Conservation (phyloP, 176 grass and related monocot genomes). For the Eremochloa ophiuroides region DNA sequence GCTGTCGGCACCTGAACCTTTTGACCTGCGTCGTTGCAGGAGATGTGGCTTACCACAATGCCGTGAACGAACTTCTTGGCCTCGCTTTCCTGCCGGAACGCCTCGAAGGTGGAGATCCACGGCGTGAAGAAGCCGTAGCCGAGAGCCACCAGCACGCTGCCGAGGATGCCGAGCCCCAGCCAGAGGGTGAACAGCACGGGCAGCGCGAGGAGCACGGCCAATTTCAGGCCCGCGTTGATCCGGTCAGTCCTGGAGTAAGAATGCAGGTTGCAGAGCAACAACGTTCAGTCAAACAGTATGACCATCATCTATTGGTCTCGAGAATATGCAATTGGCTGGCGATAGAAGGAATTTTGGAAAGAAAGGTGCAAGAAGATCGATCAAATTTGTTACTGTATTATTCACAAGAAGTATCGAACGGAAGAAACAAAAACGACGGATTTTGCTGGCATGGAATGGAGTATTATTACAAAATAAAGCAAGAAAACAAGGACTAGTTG, state of each 20-base stretch:
- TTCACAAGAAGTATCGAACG: not conserved
- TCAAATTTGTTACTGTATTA: too few relatives aligned
- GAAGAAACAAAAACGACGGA: not conserved
- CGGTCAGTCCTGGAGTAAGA: constrained; percentile 58
- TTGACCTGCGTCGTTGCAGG: not conserved
- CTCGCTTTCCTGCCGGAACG: constrained; percentile 79
- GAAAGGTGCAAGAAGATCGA: too few relatives aligned
- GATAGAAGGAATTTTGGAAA: not conserved
- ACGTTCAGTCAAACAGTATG: not conserved
- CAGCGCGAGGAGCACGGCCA: constrained; percentile 59
- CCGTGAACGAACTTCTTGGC: constrained; percentile 66
- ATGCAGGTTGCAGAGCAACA: constrained; percentile 29
- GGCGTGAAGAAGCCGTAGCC: constrained; percentile 92
- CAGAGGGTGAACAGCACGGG: constrained; percentile 69
- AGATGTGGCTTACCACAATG: constrained; percentile 52
- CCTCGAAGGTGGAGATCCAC: constrained; percentile 95
- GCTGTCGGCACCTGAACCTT: not conserved
- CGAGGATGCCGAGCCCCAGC: constrained; percentile 73
- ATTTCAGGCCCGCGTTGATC: constrained; percentile 63
- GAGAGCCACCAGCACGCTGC: constrained; percentile 68
- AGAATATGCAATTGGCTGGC: not conserved
- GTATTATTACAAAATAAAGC: not conserved
- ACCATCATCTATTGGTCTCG: not conserved
- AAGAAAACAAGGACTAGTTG: not conserved
- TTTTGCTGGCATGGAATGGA: not conserved